Evolutionary conservation across 805 yeast genomes (phyloP).

Genomic region (Schwanniomyces vanrijiae): DNA sequence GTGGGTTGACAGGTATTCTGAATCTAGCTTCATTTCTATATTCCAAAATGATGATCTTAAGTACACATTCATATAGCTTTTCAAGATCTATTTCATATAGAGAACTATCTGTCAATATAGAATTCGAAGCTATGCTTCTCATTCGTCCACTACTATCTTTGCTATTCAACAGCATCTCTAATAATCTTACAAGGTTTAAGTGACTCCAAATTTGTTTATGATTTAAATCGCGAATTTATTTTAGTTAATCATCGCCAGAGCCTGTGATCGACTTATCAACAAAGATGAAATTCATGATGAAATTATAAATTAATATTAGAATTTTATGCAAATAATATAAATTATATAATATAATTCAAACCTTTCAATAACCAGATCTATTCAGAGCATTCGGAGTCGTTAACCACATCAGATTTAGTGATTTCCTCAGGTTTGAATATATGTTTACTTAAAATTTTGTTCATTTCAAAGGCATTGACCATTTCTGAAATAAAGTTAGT

Average conservation of each 20-base stretch:
- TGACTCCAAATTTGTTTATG: background rate
- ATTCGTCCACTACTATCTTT: slow-evolving; percentile 12
- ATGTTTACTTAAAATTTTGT: slow-evolving; percentile 54
- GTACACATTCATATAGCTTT: slow-evolving; percentile 49
- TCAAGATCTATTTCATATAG: slow-evolving; percentile 17
- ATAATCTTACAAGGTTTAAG: background rate
- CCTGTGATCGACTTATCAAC: background rate
- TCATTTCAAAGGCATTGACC: slow-evolving; percentile 59
- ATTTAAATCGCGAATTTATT: background rate
- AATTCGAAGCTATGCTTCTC: slow-evolving; percentile 25
- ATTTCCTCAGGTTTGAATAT: slow-evolving; percentile 38
- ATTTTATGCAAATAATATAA: background rate
- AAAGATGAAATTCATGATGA: no score
- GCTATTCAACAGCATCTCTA: slow-evolving; percentile 9
- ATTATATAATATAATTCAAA: background rate
- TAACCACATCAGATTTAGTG: slow-evolving; percentile 1
- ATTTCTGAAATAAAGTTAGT: slow-evolving; percentile 19
- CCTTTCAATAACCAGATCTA: background rate
- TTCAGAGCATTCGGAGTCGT: background rate
- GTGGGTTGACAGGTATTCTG: slow-evolving; percentile 25
- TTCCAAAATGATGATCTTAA: slow-evolving; percentile 57
- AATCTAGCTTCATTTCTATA: slow-evolving; percentile 67
- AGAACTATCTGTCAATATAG: slow-evolving; percentile 16
- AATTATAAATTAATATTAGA: background rate
- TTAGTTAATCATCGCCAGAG: background rate